These are phyloP conservation scores for Cryphonectria naterciae DNA, from an alignment of 2,329 filamentous ascomycete genomes.

Conservation along the genomic window DNA sequence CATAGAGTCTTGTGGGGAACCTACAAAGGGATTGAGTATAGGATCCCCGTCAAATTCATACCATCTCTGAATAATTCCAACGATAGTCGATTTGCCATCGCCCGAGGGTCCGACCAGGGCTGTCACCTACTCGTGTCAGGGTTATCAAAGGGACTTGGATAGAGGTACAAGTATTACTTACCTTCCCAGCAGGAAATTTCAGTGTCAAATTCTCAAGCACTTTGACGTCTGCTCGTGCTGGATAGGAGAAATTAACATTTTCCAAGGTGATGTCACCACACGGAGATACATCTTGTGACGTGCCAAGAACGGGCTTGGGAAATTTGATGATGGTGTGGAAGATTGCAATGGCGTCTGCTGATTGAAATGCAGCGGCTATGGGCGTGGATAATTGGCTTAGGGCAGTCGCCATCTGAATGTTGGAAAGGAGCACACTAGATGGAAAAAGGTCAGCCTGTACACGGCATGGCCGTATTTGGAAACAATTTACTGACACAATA, in stretches of 20 bases:
- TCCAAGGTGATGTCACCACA: constrained; percentile 60
- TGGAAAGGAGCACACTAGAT: constrained; percentile 53
- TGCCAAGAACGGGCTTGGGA: constrained; percentile 42
- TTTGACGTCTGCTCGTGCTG: constrained; percentile 47
- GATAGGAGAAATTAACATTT: constrained; percentile 71
- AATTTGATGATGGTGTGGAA: constrained; percentile 58
- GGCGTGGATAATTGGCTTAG: constrained; percentile 60
- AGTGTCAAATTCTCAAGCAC: constrained; percentile 56
- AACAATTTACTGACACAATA: constrained; percentile 42
- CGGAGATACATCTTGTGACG: constrained; percentile 45
- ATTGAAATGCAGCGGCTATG: constrained; percentile 58
- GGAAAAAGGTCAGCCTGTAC: background rate
- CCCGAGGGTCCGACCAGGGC: constrained; percentile 82
- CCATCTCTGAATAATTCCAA: constrained; percentile 71
- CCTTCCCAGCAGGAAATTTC: constrained; percentile 64
- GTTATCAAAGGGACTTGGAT: no score
- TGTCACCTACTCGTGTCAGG: constrained; percentile 51
- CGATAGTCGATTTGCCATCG: constrained; percentile 81
- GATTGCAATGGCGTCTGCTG: constrained; percentile 58
- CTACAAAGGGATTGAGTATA: constrained; percentile 15
- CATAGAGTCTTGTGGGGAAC: background rate
- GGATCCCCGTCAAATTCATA: constrained; percentile 47
- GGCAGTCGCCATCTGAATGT: constrained; percentile 61
- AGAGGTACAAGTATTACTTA: background rate
- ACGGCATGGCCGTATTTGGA: no score